phyloP scores from a whole-genome alignment of 495 filamentous ascomycete species.

The Podospora didyma region DNA sequence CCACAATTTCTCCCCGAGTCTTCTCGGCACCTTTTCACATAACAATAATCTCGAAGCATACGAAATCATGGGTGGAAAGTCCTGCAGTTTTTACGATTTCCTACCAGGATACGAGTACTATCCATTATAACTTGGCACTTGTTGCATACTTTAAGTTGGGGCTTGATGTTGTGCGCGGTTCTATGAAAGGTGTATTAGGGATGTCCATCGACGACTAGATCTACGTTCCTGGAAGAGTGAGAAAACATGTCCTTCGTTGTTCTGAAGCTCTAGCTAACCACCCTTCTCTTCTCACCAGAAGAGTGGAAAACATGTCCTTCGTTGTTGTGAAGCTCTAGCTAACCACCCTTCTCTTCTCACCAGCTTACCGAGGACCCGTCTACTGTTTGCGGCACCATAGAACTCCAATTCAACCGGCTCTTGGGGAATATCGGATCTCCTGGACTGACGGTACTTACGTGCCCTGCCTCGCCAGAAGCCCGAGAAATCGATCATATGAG shows the following conservation, averaged over 20 bases:
- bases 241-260: neutral
- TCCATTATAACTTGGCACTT: neutral
- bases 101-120: neutral
- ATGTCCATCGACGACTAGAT: neutral
- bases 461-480: neutral
- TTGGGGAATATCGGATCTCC: neutral
- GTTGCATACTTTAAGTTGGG: neutral
- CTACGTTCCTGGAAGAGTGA: neutral
- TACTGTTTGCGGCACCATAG: neutral
- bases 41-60: neutral
- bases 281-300: no score
- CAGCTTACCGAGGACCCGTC: neutral
- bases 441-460: neutral
- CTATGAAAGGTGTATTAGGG: neutral
- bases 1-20: neutral
- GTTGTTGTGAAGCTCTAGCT: neutral
- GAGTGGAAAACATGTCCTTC: neutral
- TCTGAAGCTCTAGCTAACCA: neutral
- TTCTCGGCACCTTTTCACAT: neutral
- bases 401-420: neutral
- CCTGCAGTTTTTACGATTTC: neutral
- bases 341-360: neutral
- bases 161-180: neutral
- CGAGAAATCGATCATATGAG: neutral
- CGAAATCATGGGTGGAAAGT: neutral